Percentiles rank a stretch among this genome's conserved stretches.
phyloP scores from a whole-genome alignment of 106 monocot genomes.

The Posidonia australis region DNA sequence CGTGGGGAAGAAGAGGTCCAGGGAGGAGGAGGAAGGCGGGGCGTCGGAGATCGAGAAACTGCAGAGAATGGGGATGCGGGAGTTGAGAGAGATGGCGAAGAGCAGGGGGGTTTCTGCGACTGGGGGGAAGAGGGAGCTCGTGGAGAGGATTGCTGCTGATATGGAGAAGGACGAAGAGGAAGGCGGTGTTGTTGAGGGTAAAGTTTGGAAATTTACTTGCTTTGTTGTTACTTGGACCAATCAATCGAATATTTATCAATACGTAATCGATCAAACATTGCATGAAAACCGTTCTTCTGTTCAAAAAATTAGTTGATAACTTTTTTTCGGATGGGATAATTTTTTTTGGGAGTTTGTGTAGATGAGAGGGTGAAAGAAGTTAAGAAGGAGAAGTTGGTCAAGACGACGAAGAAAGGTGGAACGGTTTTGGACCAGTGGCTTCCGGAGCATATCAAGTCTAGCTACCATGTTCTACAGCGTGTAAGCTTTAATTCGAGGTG shows the following conservation, averaged over 20 bases:
- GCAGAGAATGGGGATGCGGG: constrained; percentile 27
- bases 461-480: constrained; percentile 68
- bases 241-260: too few species aligned
- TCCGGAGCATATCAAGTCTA: constrained; percentile 53
- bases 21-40: constrained; percentile 5
- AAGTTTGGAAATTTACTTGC: too few species aligned
- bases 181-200: not conserved
- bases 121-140: constrained; percentile 44
- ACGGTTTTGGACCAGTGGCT: constrained; percentile 70
- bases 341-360: constrained; percentile 1
- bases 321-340: not conserved
- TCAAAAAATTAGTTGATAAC: too few species aligned
- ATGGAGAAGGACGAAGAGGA: constrained; percentile 1
- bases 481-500: constrained; percentile 13
- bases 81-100: constrained; percentile 28
- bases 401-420: constrained; percentile 62
- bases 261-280: too few species aligned
- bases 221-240: too few species aligned
- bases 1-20: constrained; percentile 23
- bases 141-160: constrained; percentile 33
- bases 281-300: too few species aligned
- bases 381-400: constrained; percentile 59
- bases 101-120: constrained; percentile 25
- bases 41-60: constrained; percentile 26
- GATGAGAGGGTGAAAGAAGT: constrained; percentile 17